Percentiles rank a stretch among this genome's conserved stretches.
These are phyloP conservation scores for Pyrenula aspistea DNA, from an alignment of 495 filamentous ascomycete genomes.

Conservation along the genomic window DNA sequence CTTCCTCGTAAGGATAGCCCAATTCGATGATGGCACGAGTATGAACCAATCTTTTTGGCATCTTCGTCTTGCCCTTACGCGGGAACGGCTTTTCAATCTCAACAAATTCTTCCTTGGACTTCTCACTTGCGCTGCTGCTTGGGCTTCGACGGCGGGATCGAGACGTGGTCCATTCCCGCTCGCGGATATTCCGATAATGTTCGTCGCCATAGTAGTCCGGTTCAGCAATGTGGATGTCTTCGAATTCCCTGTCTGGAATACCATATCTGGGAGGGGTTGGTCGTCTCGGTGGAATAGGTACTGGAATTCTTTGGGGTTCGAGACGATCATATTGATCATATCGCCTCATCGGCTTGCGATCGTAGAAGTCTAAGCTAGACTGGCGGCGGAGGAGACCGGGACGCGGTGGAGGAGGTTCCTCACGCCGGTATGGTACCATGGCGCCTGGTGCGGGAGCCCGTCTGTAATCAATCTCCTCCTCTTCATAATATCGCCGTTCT, in stretches of 20 bases:
- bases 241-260: conserved; percentile 39
- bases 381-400: conserved; percentile 53
- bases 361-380: conserved; percentile 61
- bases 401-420: conserved; percentile 26
- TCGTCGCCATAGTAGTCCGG: conserved; percentile 57
- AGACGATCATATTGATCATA: conserved; percentile 38
- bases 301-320: conserved; percentile 25
- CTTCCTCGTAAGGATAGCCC: conserved; percentile 77
- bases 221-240: conserved; percentile 58
- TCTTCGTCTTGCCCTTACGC: conserved; percentile 77
- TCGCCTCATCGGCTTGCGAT: conserved; percentile 48
- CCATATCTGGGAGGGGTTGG: conserved; percentile 25
- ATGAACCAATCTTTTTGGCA: conserved; percentile 65
- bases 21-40: conserved; percentile 68
- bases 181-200: conserved; percentile 46
- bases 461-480: conserved; percentile 34
- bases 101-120: conserved; percentile 14
- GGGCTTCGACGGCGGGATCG: conserved; percentile 34
- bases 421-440: conserved; percentile 25
- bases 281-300: conserved; percentile 22
- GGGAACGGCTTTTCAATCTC: conserved; percentile 46
- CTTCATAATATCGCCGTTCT: conserved; percentile 32
- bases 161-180: conserved; percentile 28
- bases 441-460: conserved; percentile 18
- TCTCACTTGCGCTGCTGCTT: conserved; percentile 27